phyloP scores from a whole-genome alignment of 257 asterid species.

The Mitragyna speciosa region DNA sequence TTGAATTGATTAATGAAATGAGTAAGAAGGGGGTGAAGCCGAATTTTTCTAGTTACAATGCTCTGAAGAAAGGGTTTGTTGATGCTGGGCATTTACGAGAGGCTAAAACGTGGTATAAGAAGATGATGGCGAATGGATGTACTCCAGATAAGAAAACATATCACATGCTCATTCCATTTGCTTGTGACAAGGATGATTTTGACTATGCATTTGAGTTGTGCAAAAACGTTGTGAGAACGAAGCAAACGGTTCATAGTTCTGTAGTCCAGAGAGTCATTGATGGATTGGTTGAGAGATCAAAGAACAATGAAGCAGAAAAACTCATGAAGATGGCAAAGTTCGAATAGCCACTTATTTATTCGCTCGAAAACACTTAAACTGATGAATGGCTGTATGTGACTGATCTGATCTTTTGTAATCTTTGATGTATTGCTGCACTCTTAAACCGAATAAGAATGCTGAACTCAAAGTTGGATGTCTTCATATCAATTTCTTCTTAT shows the following conservation, averaged over 20 bases:
- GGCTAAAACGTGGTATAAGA: constrained; percentile 39
- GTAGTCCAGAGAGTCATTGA: constrained; percentile 31
- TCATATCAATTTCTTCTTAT: background rate
- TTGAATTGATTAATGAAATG: constrained; percentile 35
- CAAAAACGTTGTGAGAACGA: constrained; percentile 25
- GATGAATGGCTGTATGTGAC: background rate
- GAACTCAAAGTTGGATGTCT: background rate
- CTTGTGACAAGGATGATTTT: constrained; percentile 31
- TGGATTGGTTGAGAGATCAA: constrained; percentile 32
- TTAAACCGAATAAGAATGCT: no score
- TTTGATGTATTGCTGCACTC: background rate
- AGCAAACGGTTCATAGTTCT: constrained; percentile 13
- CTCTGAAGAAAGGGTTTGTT: constrained; percentile 39
- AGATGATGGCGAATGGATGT: constrained; percentile 29
- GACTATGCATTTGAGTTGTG: constrained; percentile 46
- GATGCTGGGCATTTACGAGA: constrained; percentile 36
- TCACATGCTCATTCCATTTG: constrained; percentile 32
- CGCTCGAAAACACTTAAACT: background rate
- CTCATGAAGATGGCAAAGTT: constrained; percentile 30
- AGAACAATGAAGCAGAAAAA: constrained; percentile 33
- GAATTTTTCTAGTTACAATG: constrained; percentile 36
- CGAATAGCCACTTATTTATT: background rate
- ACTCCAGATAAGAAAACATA: constrained; percentile 35
- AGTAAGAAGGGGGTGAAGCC: constrained; percentile 36
- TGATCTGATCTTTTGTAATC: background rate